Conservation (phyloP, 2,329 filamentous ascomycete genomes). For the Hirsutella thompsonii region DNA sequence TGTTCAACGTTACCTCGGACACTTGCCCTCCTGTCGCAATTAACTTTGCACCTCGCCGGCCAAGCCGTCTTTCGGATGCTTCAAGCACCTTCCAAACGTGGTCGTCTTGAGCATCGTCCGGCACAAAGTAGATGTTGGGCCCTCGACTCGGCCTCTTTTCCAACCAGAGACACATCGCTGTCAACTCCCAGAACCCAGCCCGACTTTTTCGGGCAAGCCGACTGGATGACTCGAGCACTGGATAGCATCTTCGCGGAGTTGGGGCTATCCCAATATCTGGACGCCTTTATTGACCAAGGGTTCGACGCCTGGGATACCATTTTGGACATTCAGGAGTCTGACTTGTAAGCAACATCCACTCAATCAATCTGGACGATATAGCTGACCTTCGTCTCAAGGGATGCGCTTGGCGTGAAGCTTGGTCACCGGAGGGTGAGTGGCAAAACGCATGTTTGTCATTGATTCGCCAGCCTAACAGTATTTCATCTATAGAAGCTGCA, state of each 20-base stretch:
- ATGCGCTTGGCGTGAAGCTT: conserved; percentile 63
- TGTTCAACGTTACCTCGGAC: too few species aligned
- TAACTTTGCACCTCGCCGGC: background rate
- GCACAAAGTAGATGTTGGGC: conserved; percentile 7
- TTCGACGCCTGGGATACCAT: conserved; percentile 80
- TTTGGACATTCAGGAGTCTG: conserved; percentile 72
- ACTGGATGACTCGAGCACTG: conserved; percentile 42
- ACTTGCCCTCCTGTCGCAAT: background rate
- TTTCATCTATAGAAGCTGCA: conserved; percentile 56
- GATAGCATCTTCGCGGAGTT: conserved; percentile 57
- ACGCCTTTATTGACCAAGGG: conserved; percentile 61
- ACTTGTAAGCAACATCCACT: conserved; percentile 45
- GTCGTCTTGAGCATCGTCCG: background rate
- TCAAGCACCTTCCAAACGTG: background rate
- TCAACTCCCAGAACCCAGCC: background rate
- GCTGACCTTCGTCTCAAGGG: conserved; percentile 31
- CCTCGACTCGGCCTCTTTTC: background rate
- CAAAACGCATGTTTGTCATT: background rate
- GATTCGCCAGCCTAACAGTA: background rate
- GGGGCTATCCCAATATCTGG: conserved; percentile 66
- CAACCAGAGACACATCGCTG: background rate
- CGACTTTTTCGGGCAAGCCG: conserved; percentile 4
- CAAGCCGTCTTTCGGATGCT: background rate
- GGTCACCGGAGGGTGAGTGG: conserved; percentile 62
- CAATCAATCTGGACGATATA: background rate